Evolutionary conservation across 768 basidiomycete genomes (phyloP).

Genomic region (Leccinellum albellum): DNA sequence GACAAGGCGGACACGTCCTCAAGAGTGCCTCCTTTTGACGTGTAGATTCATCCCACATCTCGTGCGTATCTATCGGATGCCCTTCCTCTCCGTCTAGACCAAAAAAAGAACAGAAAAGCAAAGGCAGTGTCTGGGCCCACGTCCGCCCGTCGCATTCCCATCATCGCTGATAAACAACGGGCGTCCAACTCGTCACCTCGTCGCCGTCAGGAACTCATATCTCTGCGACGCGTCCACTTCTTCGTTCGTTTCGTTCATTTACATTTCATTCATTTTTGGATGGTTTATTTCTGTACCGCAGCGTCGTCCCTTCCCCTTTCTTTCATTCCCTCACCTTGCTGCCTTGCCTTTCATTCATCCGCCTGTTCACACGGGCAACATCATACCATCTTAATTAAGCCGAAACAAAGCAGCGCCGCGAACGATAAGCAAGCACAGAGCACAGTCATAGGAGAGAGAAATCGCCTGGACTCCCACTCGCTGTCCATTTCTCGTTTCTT

Average conservation of each 20-base stretch:
- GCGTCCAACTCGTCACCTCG: neutral
- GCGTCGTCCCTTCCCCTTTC: neutral
- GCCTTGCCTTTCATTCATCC: neutral
- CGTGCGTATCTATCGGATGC: neutral
- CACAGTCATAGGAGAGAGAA: neutral
- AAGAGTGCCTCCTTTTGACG: neutral
- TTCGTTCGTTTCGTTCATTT: neutral
- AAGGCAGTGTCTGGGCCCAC: conserved; percentile 9
- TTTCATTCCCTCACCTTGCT: neutral
- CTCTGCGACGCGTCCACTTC: neutral
- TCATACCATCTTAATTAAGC: neutral
- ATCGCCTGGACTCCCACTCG: conserved; percentile 14
- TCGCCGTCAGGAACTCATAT: conserved; percentile 1
- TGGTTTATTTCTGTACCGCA: conserved; percentile 4
- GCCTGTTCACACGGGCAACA: neutral
- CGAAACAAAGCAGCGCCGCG: neutral
- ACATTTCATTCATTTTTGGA: neutral
- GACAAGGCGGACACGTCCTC: conserved; percentile 1
- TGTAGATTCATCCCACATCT: neutral
- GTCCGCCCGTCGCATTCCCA: neutral
- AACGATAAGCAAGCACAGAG: neutral
- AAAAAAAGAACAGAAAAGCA: neutral
- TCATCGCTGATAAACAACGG: conserved; percentile 7
- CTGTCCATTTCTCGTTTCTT: neutral
- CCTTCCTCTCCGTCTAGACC: neutral